phyloP scores from a whole-genome alignment of 371 early-diverging fungal species.

The Mucor irregularis region DNA sequence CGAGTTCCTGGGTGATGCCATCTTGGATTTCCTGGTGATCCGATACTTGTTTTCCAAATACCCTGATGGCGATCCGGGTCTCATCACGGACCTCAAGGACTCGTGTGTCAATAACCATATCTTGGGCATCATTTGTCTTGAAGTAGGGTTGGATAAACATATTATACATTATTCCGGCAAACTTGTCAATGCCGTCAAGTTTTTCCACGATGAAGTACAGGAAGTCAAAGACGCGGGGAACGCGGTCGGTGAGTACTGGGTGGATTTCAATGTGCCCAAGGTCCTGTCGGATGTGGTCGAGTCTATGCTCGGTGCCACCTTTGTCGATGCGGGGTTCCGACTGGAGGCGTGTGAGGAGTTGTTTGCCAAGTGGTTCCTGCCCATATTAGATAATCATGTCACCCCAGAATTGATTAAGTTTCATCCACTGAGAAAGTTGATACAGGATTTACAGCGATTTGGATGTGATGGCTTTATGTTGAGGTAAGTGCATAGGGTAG shows the following conservation, averaged over 20 bases:
- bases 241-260: constrained; percentile 69
- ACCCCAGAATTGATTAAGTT: constrained; percentile 50
- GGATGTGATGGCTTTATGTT: constrained; percentile 53
- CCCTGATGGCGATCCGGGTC: constrained; percentile 63
- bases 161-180: constrained; percentile 66
- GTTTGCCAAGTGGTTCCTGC: constrained; percentile 56
- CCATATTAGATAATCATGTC: constrained; percentile 56
- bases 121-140: constrained; percentile 71
- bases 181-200: constrained; percentile 52
- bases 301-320: constrained; percentile 87
- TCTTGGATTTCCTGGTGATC: constrained; percentile 82
- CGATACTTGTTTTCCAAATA: constrained; percentile 67
- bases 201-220: constrained; percentile 43
- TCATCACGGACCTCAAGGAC: constrained; percentile 77
- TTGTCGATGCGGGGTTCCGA: constrained; percentile 79
- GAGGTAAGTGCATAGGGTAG: too few relatives aligned
- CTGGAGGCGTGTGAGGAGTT: constrained; percentile 49
- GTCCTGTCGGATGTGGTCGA: constrained; percentile 88
- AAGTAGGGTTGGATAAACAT: constrained; percentile 62
- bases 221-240: constrained; percentile 38
- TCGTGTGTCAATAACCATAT: constrained; percentile 88
- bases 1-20: constrained; percentile 95
- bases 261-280: constrained; percentile 78
- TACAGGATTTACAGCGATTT: constrained; percentile 40
- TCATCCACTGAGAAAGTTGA: constrained; percentile 54